Evolutionary conservation across 2,329 filamentous ascomycete species (phyloP).

Genomic region (Niveomyces coronatus): DNA sequence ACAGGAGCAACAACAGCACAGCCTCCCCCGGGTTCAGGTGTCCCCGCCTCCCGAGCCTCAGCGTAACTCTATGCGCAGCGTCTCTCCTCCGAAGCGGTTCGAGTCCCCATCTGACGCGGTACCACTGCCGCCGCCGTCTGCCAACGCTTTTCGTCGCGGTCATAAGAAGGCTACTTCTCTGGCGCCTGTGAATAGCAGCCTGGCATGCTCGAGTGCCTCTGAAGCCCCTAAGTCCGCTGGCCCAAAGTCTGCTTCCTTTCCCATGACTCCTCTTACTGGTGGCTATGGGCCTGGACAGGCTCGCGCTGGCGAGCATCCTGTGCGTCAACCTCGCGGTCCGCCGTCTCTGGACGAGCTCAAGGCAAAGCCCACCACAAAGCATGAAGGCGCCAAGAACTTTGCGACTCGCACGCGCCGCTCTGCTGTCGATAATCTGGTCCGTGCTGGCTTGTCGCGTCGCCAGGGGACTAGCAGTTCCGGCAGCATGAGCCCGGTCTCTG

Average conservation of each 20-base stretch:
- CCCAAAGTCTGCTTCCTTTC: conserved; percentile 72
- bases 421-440: conserved; percentile 83
- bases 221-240: conserved; percentile 47
- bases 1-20: conserved; percentile 22
- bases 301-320: conserved; percentile 87
- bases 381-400: conserved; percentile 97
- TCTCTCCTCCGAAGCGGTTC: conserved; percentile 54
- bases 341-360: conserved; percentile 86
- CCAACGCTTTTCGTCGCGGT: conserved; percentile 83
- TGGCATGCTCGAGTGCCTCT: conserved; percentile 32
- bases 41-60: conserved; percentile 63
- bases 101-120: conserved; percentile 56
- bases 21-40: conserved; percentile 66
- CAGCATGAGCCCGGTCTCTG: conserved; percentile 83
- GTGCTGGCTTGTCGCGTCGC: conserved; percentile 80
- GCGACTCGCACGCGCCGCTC: conserved; percentile 83
- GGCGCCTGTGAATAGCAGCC: conserved; percentile 44
- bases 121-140: conserved; percentile 77
- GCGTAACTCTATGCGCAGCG: conserved; percentile 46
- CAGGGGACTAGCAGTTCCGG: conserved; percentile 62
- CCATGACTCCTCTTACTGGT: conserved; percentile 69
- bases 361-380: conserved; percentile 79
- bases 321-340: conserved; percentile 86
- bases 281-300: conserved; percentile 88
- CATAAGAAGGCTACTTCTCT: conserved; percentile 86